phyloP scores from a whole-genome alignment of 345 rosid genomes.

The Eucalyptus sp. region DNA sequence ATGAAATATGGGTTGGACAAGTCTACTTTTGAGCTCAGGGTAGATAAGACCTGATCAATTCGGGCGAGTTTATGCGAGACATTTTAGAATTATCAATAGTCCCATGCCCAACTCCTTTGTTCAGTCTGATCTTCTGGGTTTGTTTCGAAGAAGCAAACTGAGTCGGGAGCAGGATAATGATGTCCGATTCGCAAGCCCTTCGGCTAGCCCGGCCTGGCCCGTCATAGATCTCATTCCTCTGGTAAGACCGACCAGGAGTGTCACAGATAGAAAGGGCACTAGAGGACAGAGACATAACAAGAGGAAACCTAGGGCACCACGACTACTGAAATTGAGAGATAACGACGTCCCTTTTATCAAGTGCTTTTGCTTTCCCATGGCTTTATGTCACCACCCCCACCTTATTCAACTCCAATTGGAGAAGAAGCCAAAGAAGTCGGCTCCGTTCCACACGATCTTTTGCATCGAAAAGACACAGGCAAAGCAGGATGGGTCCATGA shows the following conservation, averaged over 20 bases:
- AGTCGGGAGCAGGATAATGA: background rate
- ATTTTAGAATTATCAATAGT: background rate
- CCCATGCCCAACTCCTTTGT: background rate
- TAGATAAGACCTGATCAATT: background rate
- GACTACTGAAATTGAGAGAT: background rate
- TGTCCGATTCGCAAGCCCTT: background rate
- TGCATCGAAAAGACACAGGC: background rate
- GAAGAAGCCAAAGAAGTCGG: background rate
- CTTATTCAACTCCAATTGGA: background rate
- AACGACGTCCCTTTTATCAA: background rate
- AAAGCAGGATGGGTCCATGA: background rate
- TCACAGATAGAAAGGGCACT: background rate
- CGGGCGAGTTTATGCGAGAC: background rate
- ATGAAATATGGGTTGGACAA: background rate
- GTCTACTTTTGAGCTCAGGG: background rate
- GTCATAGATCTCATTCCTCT: background rate
- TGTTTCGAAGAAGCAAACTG: background rate
- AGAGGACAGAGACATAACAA: background rate
- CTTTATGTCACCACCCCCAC: background rate
- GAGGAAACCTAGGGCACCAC: background rate
- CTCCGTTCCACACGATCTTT: background rate
- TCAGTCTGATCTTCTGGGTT: background rate
- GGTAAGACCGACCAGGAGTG: background rate
- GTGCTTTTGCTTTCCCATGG: background rate
- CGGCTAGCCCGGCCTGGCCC: background rate